Conservation (phyloP, 495 filamentous ascomycete species). For the Elasticomyces elasticus region DNA sequence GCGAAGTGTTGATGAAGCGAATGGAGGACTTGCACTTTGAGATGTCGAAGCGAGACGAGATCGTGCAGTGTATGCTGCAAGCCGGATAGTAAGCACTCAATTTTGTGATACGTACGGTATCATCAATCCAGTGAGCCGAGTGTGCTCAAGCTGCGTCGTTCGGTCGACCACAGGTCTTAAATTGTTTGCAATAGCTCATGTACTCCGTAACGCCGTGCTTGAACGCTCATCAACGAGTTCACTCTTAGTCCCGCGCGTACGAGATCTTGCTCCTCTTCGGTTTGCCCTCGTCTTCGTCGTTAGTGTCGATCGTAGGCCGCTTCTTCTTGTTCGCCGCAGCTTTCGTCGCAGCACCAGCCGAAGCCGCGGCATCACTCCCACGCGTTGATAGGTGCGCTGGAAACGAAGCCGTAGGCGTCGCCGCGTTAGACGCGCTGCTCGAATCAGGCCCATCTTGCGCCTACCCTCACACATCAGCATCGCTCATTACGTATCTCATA, state of each 20-base stretch:
- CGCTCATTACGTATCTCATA: constrained; percentile 4
- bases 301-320: constrained; percentile 22
- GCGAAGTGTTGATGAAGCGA: too few species aligned
- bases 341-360: constrained; percentile 20
- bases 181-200: too few species aligned
- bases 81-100: too few species aligned
- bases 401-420: constrained; percentile 31
- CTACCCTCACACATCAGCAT: constrained; percentile 11
- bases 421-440: constrained; percentile 26
- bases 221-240: background rate
- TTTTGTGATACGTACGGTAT: too few species aligned
- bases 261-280: constrained; percentile 34
- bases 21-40: too few species aligned
- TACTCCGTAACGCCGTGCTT: constrained; percentile 1
- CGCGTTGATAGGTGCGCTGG: constrained; percentile 25
- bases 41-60: too few species aligned
- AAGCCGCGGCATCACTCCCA: constrained; percentile 26
- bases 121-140: too few species aligned
- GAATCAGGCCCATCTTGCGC: constrained; percentile 19
- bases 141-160: too few species aligned
- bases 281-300: constrained; percentile 35
- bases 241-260: constrained; percentile 30
- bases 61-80: too few species aligned
- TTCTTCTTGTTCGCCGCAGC: constrained; percentile 33
- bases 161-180: too few species aligned